Conservation (phyloP, 371 early-diverging fungal genomes). For the Sporodiniella umbellata region DNA sequence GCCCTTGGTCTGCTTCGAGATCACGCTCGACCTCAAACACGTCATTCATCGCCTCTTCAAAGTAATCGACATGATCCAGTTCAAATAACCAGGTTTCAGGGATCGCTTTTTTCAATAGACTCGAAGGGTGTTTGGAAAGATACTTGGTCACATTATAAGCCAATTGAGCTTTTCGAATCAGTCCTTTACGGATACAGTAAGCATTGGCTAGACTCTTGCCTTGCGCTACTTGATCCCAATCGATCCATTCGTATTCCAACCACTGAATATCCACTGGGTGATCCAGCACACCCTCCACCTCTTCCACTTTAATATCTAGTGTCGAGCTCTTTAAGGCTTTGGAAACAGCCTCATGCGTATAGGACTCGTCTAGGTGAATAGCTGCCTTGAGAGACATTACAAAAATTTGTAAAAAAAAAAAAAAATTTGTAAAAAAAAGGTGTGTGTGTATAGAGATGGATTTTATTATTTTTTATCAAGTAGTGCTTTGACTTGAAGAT, state of each 20-base stretch:
- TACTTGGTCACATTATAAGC: constrained; percentile 59
- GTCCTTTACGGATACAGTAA: constrained; percentile 67
- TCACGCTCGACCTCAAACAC: constrained; percentile 64
- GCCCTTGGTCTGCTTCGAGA: constrained; percentile 30
- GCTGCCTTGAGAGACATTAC: constrained; percentile 22
- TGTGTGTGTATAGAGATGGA: neutral
- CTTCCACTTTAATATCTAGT: constrained; percentile 29
- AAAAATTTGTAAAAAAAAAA: neutral
- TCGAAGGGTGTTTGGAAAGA: constrained; percentile 55
- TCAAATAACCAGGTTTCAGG: constrained; percentile 72
- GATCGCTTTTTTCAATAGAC: constrained; percentile 48
- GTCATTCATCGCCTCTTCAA: constrained; percentile 73
- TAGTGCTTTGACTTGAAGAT: constrained; percentile 20
- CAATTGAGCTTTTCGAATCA: constrained; percentile 68
- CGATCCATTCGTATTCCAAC: constrained; percentile 68
- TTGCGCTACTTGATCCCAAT: constrained; percentile 50
- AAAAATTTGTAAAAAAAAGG: neutral
- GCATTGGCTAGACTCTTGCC: constrained; percentile 46
- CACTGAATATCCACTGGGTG: constrained; percentile 58
- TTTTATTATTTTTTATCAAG: constrained; percentile 1
- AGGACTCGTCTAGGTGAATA: constrained; percentile 44
- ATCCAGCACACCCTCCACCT: too few species aligned
- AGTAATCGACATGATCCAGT: constrained; percentile 67
- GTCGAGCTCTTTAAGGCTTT: constrained; percentile 27
- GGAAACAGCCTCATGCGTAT: constrained; percentile 38